Conservation (phyloP, 257 asterid species). For the Thymus mandschuricus region DNA sequence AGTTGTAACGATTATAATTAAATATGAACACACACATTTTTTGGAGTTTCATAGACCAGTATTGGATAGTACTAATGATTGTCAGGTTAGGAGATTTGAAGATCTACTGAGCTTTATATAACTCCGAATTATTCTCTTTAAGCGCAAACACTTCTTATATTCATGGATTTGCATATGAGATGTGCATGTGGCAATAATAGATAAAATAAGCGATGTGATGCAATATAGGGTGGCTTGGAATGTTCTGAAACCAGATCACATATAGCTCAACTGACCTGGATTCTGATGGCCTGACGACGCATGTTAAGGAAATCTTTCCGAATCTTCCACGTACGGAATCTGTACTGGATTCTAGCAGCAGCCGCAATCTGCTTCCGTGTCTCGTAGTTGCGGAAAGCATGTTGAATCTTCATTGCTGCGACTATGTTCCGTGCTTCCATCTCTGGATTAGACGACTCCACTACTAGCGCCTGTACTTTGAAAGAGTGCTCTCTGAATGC, state of each 20-base stretch:
- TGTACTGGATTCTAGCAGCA: constrained; percentile 86
- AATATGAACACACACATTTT: no score
- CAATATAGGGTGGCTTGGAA: neutral
- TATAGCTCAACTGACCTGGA: constrained; percentile 63
- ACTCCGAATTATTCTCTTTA: neutral
- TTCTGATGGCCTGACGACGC: constrained; percentile 82
- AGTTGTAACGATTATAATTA: no score
- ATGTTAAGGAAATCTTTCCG: constrained; percentile 80
- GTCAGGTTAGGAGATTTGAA: neutral
- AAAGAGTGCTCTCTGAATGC: constrained; percentile 89
- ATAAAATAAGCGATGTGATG: neutral
- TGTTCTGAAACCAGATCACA: neutral
- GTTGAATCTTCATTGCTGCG: constrained; percentile 98
- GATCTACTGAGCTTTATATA: neutral
- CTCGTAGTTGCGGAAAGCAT: constrained; percentile 82
- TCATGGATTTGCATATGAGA: neutral
- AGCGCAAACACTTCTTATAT: neutral
- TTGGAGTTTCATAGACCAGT: no score
- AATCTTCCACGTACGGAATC: constrained; percentile 88
- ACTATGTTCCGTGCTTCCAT: constrained; percentile 77
- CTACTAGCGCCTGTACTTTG: constrained; percentile 50
- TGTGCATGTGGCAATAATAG: neutral
- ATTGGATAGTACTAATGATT: neutral
- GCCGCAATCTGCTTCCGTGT: constrained; percentile 72
- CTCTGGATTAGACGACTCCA: constrained; percentile 71